phyloP scores from a whole-genome alignment of 257 asterid genomes.

The Ajuga chamaepitys region DNA sequence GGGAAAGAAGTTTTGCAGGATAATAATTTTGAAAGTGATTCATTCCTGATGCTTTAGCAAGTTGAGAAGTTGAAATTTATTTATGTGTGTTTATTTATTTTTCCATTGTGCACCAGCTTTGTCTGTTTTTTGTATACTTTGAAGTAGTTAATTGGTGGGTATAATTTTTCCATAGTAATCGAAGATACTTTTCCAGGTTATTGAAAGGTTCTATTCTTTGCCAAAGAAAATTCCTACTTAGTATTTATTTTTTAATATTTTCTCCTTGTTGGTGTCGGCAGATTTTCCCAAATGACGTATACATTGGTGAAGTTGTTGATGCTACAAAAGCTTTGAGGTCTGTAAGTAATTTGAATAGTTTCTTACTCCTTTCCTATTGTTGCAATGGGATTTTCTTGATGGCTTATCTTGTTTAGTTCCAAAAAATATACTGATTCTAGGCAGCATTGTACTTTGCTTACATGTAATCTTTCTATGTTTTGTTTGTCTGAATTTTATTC shows the following conservation, averaged over 20 bases:
- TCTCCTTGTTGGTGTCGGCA: constrained; percentile 27
- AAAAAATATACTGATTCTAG: neutral
- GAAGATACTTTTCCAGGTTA: neutral
- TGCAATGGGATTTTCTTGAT: neutral
- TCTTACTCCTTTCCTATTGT: constrained; percentile 7
- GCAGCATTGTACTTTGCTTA: neutral
- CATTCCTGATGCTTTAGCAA: neutral
- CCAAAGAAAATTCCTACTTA: neutral
- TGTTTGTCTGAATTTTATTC: neutral
- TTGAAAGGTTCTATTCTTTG: neutral
- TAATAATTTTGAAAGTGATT: neutral
- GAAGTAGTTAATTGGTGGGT: neutral
- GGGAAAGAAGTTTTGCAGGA: neutral
- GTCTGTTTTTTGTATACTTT: neutral
- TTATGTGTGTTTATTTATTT: neutral
- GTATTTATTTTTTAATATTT: neutral
- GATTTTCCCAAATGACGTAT: constrained; percentile 84
- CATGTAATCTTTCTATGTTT: neutral
- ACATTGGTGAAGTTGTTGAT: constrained; percentile 57
- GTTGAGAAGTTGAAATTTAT: neutral
- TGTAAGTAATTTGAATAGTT: constrained; percentile 4
- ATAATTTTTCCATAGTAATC: neutral
- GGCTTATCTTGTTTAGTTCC: neutral
- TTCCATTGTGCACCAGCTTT: neutral
- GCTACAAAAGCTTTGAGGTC: constrained; percentile 67